These are phyloP conservation scores for Chaetomium cochliodes DNA, from an alignment of 495 filamentous ascomycete genomes.

Conservation along the genomic window DNA sequence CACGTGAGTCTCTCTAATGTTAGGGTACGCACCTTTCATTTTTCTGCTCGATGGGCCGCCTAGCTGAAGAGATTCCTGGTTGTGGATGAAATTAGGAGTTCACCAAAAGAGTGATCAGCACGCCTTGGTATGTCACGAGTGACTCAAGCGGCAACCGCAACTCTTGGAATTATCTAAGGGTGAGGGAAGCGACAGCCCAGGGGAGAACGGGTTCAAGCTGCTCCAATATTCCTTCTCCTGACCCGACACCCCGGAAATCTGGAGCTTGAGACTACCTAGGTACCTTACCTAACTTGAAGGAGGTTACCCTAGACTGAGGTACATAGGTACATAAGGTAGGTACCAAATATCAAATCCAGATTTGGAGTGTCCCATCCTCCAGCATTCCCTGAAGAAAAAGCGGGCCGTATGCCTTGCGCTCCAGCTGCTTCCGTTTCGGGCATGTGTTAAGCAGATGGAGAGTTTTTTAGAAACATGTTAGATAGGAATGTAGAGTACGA, in stretches of 20 bases:
- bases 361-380: too few species aligned
- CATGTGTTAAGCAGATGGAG: too few species aligned
- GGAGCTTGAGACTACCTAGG: too few species aligned
- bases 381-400: not conserved
- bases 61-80: not conserved
- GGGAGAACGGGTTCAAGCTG: not conserved
- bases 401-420: not conserved
- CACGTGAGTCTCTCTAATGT: slow-evolving; percentile 1
- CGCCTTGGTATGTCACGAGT: not conserved
- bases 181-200: too few species aligned
- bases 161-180: too few species aligned
- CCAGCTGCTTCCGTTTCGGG: slow-evolving; percentile 2
- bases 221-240: too few species aligned
- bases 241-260: too few species aligned
- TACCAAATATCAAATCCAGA: too few species aligned
- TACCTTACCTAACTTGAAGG: too few species aligned
- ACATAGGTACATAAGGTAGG: too few species aligned
- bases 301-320: too few species aligned
- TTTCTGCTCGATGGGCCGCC: not conserved
- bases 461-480: not conserved
- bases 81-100: not conserved
- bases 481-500: not conserved
- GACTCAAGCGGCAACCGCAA: not conserved
- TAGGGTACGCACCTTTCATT: slow-evolving; percentile 35
- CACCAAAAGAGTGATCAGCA: not conserved